Evolutionary conservation across 2,329 filamentous ascomycete genomes (phyloP).

Genomic region (Exophiala sp.): DNA sequence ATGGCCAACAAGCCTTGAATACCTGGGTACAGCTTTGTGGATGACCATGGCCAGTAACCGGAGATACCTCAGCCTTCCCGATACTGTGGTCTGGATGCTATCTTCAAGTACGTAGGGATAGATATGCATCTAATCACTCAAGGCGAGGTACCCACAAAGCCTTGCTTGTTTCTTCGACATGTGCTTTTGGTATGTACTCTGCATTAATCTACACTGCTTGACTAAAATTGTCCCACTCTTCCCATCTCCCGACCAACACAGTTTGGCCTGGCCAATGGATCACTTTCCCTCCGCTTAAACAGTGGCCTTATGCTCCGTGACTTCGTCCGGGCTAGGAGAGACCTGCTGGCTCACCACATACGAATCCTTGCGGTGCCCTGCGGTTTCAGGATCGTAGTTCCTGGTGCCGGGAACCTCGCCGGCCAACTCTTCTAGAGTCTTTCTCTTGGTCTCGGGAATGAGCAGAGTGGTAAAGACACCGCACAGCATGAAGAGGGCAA

Average conservation of each 20-base stretch:
- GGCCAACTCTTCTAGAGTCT: conserved; percentile 65
- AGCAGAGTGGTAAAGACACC: conserved; percentile 63
- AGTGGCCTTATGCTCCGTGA: not conserved
- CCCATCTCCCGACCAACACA: not conserved
- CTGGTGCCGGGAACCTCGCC: conserved; percentile 58
- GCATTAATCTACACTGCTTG: not conserved
- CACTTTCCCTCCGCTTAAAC: not conserved
- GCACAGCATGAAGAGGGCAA: conserved; percentile 61
- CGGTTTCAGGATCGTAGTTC: conserved; percentile 38
- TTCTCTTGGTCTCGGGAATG: conserved; percentile 70
- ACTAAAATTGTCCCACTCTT: not conserved
- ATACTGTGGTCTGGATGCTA: no score
- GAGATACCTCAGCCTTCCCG: no score
- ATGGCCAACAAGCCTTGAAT: no score
- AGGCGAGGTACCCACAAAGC: no score
- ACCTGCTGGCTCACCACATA: conserved; percentile 8
- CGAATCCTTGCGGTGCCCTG: conserved; percentile 26
- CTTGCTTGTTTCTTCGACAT: no score
- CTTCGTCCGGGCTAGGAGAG: conserved; percentile 29
- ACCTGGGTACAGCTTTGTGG: no score
- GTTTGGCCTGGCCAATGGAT: no score
- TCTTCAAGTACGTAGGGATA: no score
- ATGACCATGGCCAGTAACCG: no score
- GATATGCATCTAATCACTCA: no score
- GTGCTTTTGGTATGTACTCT: no score